These are phyloP conservation scores for Suillus brevipes DNA, from an alignment of 768 basidiomycete species.

Conservation along the genomic window DNA sequence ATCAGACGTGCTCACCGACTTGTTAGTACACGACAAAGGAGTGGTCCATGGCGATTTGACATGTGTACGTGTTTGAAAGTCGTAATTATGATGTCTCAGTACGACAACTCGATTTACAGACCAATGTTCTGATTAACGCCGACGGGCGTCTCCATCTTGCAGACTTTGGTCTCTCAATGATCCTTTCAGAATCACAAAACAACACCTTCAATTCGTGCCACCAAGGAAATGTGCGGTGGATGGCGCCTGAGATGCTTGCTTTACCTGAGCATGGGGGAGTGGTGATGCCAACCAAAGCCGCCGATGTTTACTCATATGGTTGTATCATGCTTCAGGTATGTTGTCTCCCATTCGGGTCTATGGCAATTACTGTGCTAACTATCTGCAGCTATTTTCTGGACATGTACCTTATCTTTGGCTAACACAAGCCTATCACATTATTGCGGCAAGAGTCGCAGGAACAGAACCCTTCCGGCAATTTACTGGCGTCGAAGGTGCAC, in stretches of 20 bases:
- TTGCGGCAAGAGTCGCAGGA: constrained; percentile 4
- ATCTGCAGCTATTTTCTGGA: constrained; percentile 22
- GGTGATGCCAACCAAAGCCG: constrained; percentile 20
- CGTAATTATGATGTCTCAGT: neutral
- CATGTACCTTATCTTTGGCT: constrained; percentile 25
- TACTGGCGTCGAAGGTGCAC: neutral
- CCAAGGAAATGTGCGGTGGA: constrained; percentile 39
- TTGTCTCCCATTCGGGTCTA: constrained; percentile 28
- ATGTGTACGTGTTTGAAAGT: constrained; percentile 10
- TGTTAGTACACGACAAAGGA: constrained; percentile 9
- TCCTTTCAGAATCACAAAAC: constrained; percentile 35
- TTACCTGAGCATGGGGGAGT: constrained; percentile 13
- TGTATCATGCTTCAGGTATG: constrained; percentile 32
- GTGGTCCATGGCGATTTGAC: constrained; percentile 11
- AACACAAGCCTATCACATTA: constrained; percentile 18
- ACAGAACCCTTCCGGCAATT: neutral
- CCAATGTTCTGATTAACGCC: constrained; percentile 39
- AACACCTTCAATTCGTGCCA: constrained; percentile 30
- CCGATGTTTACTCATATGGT: constrained; percentile 42
- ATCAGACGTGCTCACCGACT: neutral
- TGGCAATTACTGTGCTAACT: neutral
- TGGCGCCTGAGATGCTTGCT: constrained; percentile 38
- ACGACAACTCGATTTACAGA: constrained; percentile 21
- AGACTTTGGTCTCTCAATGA: constrained; percentile 42
- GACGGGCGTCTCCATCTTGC: constrained; percentile 31